Base-by-base conservation (phyloP, 2,329 filamentous ascomycete genomes). In the Sporothrix schenckii region DNA sequence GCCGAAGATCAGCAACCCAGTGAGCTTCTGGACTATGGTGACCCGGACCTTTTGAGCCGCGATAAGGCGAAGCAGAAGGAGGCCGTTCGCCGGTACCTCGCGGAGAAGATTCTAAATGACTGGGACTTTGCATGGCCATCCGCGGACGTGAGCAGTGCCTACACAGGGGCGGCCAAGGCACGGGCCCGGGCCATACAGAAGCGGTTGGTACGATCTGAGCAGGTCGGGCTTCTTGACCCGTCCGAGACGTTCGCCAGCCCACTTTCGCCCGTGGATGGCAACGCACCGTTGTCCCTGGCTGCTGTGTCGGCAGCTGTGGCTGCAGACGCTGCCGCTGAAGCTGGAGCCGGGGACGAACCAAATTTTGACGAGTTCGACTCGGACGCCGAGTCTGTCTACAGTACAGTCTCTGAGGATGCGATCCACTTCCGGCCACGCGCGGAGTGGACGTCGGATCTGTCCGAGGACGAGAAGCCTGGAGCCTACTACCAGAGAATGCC, bases 11-110 rank as follows among this genome's bases (percentile, higher is more conserved):
- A 21, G 41, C 30, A 41, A 21, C 10, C 56, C 6, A 41, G 56
- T 14, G 68, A 70, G 30, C 66, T 68, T 16, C 69, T 80, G 56
- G 81, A 88, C 75, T 86, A 88, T 75, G 73, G 73, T 50, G 85
- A 89, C 72, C 83, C 86, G 24, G 88, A 90, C 75, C 81, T 90
- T 6, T 78, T 88, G 66, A 89, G 86, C 77, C 85, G 82, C 75
- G 88, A 90, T 76, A 89, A 89, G 77, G 72, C 78, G 34, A 88
- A 85, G 79, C 86, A 89, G 74, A 90, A 89, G 76, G 86, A 88
- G 53, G 88, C 88, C 14, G 84, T 90, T 49, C 86, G 82, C 75
- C 84, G 81, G 66, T 86, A 85, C 74, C 79, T 91, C 1, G 78
- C 80, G 2, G 81, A 83, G 27, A 86, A 84, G 73, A 80, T 90